phyloP scores from a whole-genome alignment of 768 basidiomycete genomes.

The Tylopilus sp. region DNA sequence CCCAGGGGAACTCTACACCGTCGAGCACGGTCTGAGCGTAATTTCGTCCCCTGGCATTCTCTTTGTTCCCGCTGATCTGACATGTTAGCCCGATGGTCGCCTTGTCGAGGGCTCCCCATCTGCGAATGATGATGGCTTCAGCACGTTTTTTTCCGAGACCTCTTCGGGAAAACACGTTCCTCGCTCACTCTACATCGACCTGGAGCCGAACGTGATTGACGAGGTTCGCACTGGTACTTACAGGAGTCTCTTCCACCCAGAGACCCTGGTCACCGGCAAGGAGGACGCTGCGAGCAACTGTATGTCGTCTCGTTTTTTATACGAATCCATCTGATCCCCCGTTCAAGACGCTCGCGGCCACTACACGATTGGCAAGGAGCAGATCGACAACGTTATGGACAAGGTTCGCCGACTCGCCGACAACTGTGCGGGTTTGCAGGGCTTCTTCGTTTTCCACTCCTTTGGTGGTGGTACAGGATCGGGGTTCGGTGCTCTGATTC shows the following conservation, averaged over 20 bases:
- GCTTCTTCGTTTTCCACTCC: conserved; percentile 99
- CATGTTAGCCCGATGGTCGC: conserved; percentile 88
- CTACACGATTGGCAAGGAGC: conserved; percentile 97
- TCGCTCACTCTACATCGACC: conserved; percentile 94
- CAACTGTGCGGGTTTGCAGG: conserved; percentile 95
- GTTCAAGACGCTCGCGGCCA: conserved; percentile 89
- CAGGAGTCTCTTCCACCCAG: conserved; percentile 97
- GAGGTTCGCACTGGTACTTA: conserved; percentile 95
- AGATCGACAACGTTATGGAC: conserved; percentile 95
- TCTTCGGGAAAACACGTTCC: conserved; percentile 96
- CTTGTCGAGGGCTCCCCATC: conserved; percentile 75
- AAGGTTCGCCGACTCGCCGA: conserved; percentile 92
- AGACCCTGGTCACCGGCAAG: conserved; percentile 97
- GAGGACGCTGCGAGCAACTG: conserved; percentile 99
- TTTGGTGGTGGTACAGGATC: conserved; percentile 99
- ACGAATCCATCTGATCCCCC: background rate
- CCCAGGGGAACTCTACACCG: conserved; percentile 96
- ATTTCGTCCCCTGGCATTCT: conserved; percentile 12
- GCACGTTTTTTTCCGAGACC: conserved; percentile 99
- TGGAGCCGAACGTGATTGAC: conserved; percentile 97
- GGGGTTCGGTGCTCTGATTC: conserved; percentile 93
- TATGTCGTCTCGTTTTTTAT: conserved; percentile 34
- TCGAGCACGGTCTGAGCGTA: conserved; percentile 97
- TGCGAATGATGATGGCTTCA: conserved; percentile 85
- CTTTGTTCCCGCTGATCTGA: conserved; percentile 18